Evolutionary conservation across 495 filamentous ascomycete species (phyloP), one percentile per base, ranked within the genome.

Genomic region (Aspergillus cavernicola): DNA sequence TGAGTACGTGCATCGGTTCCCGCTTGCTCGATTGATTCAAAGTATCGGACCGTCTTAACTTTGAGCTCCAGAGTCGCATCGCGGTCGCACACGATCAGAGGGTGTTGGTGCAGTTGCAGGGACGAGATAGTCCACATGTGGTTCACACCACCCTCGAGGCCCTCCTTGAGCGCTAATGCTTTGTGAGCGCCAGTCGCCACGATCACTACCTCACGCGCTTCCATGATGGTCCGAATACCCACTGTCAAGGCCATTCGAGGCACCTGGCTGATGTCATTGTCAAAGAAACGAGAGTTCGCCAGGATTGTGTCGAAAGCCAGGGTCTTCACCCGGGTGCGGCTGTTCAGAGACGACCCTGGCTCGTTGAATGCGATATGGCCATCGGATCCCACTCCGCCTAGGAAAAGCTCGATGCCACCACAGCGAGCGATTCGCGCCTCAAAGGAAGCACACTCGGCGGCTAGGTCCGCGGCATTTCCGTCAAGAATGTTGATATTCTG

Each of bases 351-450:
- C 3, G 87, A 90, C 9, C 89, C 89, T 16, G 89, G 89, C 70
- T 95, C 89, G 67, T 95, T 92, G 77, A 95, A 92, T 33, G 89
- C 89, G 52, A 95, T 87, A 66, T 95, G 89, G 8, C 89, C 89
- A 63, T 95, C 89, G 32, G 87, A 85, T 36, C 89, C 89, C 37
- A 95, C 88, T 31, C 89, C 89, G 12, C 87, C 88, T 1, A 95
- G 77, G 70, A 92, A 95, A 22, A 95, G 80, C 63, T 92, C 88
- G 50, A 95, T 92, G 23, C 89, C 89, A 35, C 88, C 89, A 39
- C 72, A 80, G 38, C 78, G 75, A 57, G 84, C 81, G 68, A 92
- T 95, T 56, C 85, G 85, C 49, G 82, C 82, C 65, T 95, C 89
- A 64, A 92, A 95, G 20, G 77, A 78, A 6, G 85, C 79, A 61